Evolutionary conservation across 2,329 filamentous ascomycete species (phyloP).

Genomic region (Colletotrichum liaoningense): DNA sequence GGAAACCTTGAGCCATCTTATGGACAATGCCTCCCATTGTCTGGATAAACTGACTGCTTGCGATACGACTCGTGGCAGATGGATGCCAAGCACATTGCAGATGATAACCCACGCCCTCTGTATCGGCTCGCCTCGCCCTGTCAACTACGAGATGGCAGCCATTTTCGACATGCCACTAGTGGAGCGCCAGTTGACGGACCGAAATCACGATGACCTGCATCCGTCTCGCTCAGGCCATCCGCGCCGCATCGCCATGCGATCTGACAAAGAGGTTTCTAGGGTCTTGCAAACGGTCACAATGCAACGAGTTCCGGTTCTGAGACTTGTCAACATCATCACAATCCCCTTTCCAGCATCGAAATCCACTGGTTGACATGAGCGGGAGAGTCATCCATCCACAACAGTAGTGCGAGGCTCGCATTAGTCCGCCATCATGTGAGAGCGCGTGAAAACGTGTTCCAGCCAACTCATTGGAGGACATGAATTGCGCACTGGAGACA

Average conservation of each 20-base stretch:
- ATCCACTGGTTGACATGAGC: conserved; percentile 22
- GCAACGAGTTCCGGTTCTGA: neutral
- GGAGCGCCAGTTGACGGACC: conserved; percentile 19
- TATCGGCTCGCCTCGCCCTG: conserved; percentile 1
- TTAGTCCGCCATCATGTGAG: conserved; percentile 37
- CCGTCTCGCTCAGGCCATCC: conserved; percentile 31
- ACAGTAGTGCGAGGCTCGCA: conserved; percentile 29
- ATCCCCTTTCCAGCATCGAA: neutral
- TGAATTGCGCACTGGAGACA: conserved; percentile 13
- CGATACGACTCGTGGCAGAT: conserved; percentile 28
- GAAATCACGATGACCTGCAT: conserved; percentile 35
- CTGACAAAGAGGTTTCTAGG: conserved; percentile 18
- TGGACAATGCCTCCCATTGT: conserved; percentile 23
- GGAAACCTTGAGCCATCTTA: neutral
- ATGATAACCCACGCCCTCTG: conserved; percentile 9
- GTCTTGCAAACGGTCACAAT: neutral
- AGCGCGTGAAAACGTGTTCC: conserved; percentile 20
- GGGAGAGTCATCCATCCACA: conserved; percentile 31
- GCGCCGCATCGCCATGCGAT: conserved; percentile 32
- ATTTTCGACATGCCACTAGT: conserved; percentile 25
- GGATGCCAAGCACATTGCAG: conserved; percentile 25
- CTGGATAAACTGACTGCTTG: conserved; percentile 12
- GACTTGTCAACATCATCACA: conserved; percentile 4
- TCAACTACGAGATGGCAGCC: conserved; percentile 9
- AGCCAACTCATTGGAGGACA: conserved; percentile 20